These are phyloP conservation scores for Pterocarpus macrocarpus DNA, from an alignment of 306 rosid species.

Conservation along the genomic window DNA sequence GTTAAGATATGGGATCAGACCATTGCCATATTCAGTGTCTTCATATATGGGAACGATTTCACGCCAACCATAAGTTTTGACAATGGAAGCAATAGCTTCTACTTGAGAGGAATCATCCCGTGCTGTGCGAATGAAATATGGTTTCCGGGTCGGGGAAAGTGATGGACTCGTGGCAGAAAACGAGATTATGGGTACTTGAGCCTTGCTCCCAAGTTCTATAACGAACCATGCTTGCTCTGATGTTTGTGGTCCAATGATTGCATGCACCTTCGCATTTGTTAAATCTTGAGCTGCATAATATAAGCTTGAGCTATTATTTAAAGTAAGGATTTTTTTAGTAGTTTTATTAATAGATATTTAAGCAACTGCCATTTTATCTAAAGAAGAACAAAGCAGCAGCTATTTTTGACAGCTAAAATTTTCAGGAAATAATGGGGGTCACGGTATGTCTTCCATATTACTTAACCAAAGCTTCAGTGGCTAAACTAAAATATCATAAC, in stretches of 20 bases:
- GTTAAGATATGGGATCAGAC: conserved; percentile 46
- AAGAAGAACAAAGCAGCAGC: too few species aligned
- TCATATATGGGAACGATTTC: conserved; percentile 54
- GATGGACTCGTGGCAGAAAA: conserved; percentile 51
- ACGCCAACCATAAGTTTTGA: conserved; percentile 45
- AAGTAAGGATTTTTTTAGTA: too few species aligned
- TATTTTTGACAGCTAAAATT: too few species aligned
- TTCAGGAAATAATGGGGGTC: too few species aligned
- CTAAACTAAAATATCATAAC: not conserved
- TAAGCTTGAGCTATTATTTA: not conserved
- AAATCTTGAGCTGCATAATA: conserved; percentile 35
- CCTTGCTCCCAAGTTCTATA: conserved; percentile 36
- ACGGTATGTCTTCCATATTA: too few species aligned
- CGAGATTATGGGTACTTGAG: conserved; percentile 46
- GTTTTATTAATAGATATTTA: too few species aligned
- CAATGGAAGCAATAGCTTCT: conserved; percentile 41
- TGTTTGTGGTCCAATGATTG: conserved; percentile 49
- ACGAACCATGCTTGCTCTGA: conserved; percentile 49
- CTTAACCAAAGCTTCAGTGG: too few species aligned
- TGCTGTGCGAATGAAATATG: conserved; percentile 47
- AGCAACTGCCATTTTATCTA: too few species aligned
- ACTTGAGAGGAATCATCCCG: conserved; percentile 42
- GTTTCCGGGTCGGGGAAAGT: conserved; percentile 42
- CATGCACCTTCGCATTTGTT: conserved; percentile 36
- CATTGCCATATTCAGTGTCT: conserved; percentile 55